Evolutionary conservation across 768 basidiomycete genomes (phyloP).

Genomic region (Rhizopogon sp.): DNA sequence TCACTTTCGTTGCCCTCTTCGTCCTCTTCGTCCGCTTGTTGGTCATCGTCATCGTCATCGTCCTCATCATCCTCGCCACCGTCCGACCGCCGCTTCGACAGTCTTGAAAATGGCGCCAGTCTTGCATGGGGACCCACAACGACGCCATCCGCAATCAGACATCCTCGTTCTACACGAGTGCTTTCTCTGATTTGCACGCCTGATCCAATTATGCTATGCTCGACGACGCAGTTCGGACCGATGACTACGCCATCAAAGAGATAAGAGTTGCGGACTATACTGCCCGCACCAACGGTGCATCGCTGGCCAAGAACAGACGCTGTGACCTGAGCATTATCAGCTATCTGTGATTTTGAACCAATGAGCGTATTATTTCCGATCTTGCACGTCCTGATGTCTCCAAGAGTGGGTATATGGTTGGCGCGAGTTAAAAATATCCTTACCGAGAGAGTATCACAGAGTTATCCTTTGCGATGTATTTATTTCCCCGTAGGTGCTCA

Average conservation of each 20-base stretch:
- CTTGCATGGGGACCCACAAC: slow-evolving; percentile 67
- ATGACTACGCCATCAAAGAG: slow-evolving; percentile 77
- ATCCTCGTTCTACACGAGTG: slow-evolving; percentile 66
- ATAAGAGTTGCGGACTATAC: slow-evolving; percentile 70
- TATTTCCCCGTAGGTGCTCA: slow-evolving; percentile 83
- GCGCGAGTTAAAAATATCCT: slow-evolving; percentile 11
- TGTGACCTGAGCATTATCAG: slow-evolving; percentile 58
- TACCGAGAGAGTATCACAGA: slow-evolving; percentile 83
- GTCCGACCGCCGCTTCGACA: slow-evolving; percentile 50
- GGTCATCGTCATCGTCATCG: slow-evolving; percentile 2
- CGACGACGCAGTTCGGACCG: slow-evolving; percentile 66
- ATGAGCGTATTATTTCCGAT: slow-evolving; percentile 81
- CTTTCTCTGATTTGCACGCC: slow-evolving; percentile 68
- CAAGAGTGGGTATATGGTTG: not conserved
- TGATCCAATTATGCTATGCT: slow-evolving; percentile 77
- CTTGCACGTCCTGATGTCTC: slow-evolving; percentile 62
- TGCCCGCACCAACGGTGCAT: slow-evolving; percentile 68
- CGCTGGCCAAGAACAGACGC: slow-evolving; percentile 77
- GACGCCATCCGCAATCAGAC: slow-evolving; percentile 79
- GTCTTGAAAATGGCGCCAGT: slow-evolving; percentile 63
- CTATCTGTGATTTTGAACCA: slow-evolving; percentile 68
- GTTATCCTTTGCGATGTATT: slow-evolving; percentile 79
- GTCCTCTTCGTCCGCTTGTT: slow-evolving; percentile 24
- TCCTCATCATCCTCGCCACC: slow-evolving; percentile 26
- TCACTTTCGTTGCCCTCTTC: slow-evolving; percentile 18